Evolutionary conservation across 75 land plant genomes (phyloP), one percentile per base, ranked within the genome.

Genomic region (Picea glauca): DNA sequence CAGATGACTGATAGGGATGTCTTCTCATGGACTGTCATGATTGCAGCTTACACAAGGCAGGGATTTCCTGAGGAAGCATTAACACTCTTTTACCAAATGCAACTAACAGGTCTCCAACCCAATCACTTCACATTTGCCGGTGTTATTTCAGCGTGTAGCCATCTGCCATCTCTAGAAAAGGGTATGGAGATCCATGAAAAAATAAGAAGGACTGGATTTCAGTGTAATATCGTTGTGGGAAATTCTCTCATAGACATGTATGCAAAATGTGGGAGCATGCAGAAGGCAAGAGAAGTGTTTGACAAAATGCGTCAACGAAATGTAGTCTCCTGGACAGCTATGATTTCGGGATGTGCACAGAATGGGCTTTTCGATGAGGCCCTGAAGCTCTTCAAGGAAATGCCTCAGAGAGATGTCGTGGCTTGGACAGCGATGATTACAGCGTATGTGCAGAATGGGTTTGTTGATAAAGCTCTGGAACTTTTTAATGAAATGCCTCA

Each of bases 51-150:
- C 78, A 59, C 78, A 13, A 62, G 78, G 6, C 54, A 78, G 62
- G 86, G 88, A 43, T 65, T 31, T 81, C 68, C 81, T 7, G 60
- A 81, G 17, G 75, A 74, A 33, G 90, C 82, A 13, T 90, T 50
- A 38, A 62, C 26, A 9, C 80, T 58, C 30, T 81, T 86, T 61
- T 58, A 76, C 30, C 33, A 57, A 58, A 90, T 90, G 92, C 58
- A 79, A 56, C 32, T 9, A 23, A 80, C 74, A 46, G 83, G 81
- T 1, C 26, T 64, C 68, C n/a, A 20, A 18, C 90, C 88, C 20
- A 85, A 90, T 81, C 40, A 70, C 32, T 82, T 73, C 76, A 85
- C 92, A 50, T 90, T 81, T 72, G 80, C 82, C 31, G 58, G 78
- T 23, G 83, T 74, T 15, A 1, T 90, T n/a, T 77, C 83, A 4